Conservation (phyloP, 2,329 filamentous ascomycete species). For the Davidsoniella australis region DNA sequence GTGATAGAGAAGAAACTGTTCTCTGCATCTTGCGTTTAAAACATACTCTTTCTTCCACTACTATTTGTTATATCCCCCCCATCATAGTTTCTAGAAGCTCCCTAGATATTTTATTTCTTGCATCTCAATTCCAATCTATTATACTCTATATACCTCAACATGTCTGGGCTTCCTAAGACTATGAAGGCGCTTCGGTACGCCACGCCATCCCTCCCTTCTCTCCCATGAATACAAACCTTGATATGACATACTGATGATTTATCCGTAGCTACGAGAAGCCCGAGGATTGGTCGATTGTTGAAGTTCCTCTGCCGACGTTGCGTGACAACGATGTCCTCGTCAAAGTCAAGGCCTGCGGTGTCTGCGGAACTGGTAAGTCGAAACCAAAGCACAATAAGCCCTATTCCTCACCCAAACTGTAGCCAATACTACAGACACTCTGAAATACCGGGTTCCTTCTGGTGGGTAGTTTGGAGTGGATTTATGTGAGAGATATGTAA, state of each 20-base stretch:
- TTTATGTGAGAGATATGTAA: no score
- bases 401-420: no score
- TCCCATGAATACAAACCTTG: no score
- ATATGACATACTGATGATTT: slow-evolving; percentile 6
- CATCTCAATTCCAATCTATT: not conserved
- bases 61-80: not conserved
- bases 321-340: slow-evolving; percentile 44
- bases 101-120: not conserved
- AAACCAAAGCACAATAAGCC: no score
- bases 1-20: not conserved
- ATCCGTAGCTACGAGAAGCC: slow-evolving; percentile 39
- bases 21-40: not conserved
- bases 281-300: slow-evolving; percentile 40
- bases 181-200: slow-evolving; percentile 46
- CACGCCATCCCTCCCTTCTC: slow-evolving; percentile 1
- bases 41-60: not conserved
- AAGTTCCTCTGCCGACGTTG: slow-evolving; percentile 43
- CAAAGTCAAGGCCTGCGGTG: slow-evolving; percentile 51
- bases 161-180: slow-evolving; percentile 29
- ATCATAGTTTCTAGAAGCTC: not conserved
- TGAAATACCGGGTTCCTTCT: no score
- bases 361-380: slow-evolving; percentile 38
- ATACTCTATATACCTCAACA: slow-evolving; percentile 11
- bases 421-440: no score
- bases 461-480: no score